Percentiles rank a stretch among this genome's conserved stretches.
phyloP scores from a whole-genome alignment of 352 stramenopile genomes.

The Globisporangium orthogonon region DNA sequence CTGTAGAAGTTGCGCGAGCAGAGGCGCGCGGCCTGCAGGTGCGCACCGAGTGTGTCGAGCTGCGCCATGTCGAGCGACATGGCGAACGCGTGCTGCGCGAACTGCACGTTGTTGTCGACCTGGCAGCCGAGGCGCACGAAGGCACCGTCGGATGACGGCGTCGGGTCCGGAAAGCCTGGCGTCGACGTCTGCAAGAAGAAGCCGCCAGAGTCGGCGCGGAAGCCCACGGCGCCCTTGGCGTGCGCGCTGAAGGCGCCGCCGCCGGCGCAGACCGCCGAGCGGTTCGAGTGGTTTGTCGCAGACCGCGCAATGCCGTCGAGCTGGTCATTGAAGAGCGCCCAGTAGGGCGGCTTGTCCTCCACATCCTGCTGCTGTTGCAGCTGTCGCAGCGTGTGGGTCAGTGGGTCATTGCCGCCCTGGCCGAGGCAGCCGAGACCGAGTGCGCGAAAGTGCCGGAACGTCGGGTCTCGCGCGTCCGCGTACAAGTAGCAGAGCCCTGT shows the following conservation, averaged over 20 bases:
- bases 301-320: constrained; percentile 52
- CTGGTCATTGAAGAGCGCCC: constrained; percentile 78
- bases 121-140: constrained; percentile 73
- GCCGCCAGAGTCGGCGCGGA: constrained; percentile 33
- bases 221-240: constrained; percentile 62
- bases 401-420: constrained; percentile 60
- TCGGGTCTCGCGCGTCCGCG: constrained; percentile 41
- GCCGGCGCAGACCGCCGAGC: constrained; percentile 34
- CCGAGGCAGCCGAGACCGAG: constrained; percentile 73
- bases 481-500: constrained; percentile 77
- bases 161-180: constrained; percentile 67
- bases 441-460: constrained; percentile 60
- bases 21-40: constrained; percentile 48
- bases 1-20: constrained; percentile 70
- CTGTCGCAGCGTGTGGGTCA: constrained; percentile 69
- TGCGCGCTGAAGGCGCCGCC: constrained; percentile 60
- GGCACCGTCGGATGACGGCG: constrained; percentile 16
- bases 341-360: constrained; percentile 30
- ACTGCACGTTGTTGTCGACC: constrained; percentile 70
- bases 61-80: constrained; percentile 42
- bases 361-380: constrained; percentile 15
- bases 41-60: constrained; percentile 35
- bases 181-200: constrained; percentile 77
- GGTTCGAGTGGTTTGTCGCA: constrained; percentile 11
- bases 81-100: constrained; percentile 63